Conservation (phyloP, 495 filamentous ascomycete genomes). For the Trichoderma virens region DNA sequence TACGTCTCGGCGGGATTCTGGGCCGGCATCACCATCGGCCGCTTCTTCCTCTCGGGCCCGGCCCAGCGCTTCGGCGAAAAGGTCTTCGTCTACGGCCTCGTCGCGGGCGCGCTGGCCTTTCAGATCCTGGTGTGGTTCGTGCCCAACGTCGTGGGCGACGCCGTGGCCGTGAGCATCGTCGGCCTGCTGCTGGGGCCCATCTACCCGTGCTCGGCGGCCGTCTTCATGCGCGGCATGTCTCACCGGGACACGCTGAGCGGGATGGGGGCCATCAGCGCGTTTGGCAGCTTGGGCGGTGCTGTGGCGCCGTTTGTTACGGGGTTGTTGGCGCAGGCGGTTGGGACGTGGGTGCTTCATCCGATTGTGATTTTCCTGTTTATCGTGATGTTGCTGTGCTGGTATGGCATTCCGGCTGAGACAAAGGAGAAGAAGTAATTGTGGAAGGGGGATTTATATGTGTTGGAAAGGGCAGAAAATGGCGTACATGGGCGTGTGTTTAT, state of each 20-base stretch:
- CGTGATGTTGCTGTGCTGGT: conserved; percentile 64
- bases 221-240: conserved; percentile 56
- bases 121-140: conserved; percentile 70
- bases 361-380: conserved; percentile 59
- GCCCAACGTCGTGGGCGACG: conserved; percentile 62
- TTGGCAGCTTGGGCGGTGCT: conserved; percentile 69
- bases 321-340: conserved; percentile 57
- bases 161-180: conserved; percentile 62
- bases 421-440: conserved; percentile 32
- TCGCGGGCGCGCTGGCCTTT: conserved; percentile 52
- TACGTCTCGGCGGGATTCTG: conserved; percentile 82
- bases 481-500: neutral
- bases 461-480: neutral
- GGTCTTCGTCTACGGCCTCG: conserved; percentile 51
- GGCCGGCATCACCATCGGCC: conserved; percentile 68
- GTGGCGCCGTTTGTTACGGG: conserved; percentile 70
- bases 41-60: conserved; percentile 57
- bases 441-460: neutral
- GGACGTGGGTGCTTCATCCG: conserved; percentile 70
- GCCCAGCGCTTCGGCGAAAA: conserved; percentile 63
- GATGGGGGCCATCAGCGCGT: conserved; percentile 61
- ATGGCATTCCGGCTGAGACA: conserved; percentile 40
- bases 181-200: conserved; percentile 73
- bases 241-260: conserved; percentile 56
- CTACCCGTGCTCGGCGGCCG: conserved; percentile 60